These are phyloP conservation scores for Entophlyctis helioformis DNA, from an alignment of 192 early-diverging fungal species.

Conservation along the genomic window DNA sequence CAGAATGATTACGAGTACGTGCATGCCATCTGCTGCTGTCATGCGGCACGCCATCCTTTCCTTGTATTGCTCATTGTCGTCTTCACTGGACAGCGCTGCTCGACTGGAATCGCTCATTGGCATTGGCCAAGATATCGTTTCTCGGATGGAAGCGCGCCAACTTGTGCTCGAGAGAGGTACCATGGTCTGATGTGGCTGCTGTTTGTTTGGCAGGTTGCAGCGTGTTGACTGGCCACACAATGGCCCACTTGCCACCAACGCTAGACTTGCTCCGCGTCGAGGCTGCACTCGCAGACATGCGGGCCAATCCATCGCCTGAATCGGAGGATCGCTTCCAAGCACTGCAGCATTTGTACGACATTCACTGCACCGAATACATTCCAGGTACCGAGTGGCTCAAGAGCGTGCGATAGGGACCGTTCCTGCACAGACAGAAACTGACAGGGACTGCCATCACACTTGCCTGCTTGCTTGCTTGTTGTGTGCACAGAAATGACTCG, in stretches of 20 bases:
- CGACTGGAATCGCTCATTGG: slow-evolving; percentile 4
- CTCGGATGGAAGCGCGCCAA: slow-evolving; percentile 5
- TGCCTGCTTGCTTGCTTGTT: neutral
- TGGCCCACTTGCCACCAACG: neutral
- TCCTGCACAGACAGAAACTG: no score
- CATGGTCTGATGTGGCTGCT: no score
- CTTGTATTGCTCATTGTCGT: neutral
- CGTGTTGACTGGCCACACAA: neutral
- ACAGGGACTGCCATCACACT: neutral
- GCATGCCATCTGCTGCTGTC: no score
- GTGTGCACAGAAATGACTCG: slow-evolving; percentile 10
- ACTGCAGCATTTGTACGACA: slow-evolving; percentile 18
- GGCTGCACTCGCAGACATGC: slow-evolving; percentile 12
- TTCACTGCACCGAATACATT: slow-evolving; percentile 27
- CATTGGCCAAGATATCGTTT: slow-evolving; percentile 3
- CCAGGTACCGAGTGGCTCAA: neutral
- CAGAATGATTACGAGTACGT: no score
- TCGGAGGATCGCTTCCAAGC: slow-evolving; percentile 15
- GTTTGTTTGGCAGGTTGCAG: no score
- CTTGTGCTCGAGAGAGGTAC: slow-evolving; percentile 11
- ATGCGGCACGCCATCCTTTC: no score
- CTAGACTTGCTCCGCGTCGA: slow-evolving; percentile 17
- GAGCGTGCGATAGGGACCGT: no score
- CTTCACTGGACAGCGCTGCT: slow-evolving; percentile 4
- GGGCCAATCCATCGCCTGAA: neutral